These are phyloP conservation scores for Aspergillus neotritici DNA, from an alignment of 2,329 filamentous ascomycete genomes.

Conservation along the genomic window DNA sequence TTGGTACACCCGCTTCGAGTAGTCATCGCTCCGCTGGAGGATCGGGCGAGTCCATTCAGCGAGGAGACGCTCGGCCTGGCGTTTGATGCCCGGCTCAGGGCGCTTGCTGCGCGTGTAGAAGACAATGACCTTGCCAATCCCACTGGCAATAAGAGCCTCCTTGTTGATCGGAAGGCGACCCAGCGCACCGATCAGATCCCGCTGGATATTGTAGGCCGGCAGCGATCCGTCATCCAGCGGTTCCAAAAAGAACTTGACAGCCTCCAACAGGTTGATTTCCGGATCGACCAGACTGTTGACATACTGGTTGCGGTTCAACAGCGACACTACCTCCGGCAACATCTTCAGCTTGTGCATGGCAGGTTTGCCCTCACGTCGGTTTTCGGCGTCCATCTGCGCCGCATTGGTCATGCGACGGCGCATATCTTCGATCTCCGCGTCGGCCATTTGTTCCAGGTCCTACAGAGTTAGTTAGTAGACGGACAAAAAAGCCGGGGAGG, in stretches of 20 bases:
- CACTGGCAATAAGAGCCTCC: constrained; percentile 80
- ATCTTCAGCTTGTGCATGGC: constrained; percentile 92
- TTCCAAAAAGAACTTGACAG: constrained; percentile 95
- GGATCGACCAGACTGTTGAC: constrained; percentile 84
- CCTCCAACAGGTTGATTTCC: constrained; percentile 89
- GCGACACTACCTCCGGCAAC: constrained; percentile 78
- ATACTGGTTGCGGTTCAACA: constrained; percentile 80
- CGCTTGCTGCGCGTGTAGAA: constrained; percentile 97
- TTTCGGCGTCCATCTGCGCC: constrained; percentile 77
- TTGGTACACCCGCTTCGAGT: constrained; percentile 69
- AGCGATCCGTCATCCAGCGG: constrained; percentile 89
- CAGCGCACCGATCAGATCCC: constrained; percentile 80
- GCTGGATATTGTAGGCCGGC: constrained; percentile 95
- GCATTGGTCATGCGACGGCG: constrained; percentile 87
- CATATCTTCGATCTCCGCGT: constrained; percentile 81
- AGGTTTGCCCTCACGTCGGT: constrained; percentile 70
- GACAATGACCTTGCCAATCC: constrained; percentile 90
- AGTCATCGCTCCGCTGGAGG: constrained; percentile 87
- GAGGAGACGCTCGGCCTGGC: constrained; percentile 84
- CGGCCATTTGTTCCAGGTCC: constrained; percentile 86
- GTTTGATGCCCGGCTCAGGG: constrained; percentile 81
- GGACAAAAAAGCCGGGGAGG: neutral
- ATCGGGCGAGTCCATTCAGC: constrained; percentile 96
- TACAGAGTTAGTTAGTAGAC: constrained; percentile 33
- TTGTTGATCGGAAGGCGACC: constrained; percentile 81